Conservation (phyloP, 2,329 filamentous ascomycete genomes). For the Paecilomyces niveus region DNA sequence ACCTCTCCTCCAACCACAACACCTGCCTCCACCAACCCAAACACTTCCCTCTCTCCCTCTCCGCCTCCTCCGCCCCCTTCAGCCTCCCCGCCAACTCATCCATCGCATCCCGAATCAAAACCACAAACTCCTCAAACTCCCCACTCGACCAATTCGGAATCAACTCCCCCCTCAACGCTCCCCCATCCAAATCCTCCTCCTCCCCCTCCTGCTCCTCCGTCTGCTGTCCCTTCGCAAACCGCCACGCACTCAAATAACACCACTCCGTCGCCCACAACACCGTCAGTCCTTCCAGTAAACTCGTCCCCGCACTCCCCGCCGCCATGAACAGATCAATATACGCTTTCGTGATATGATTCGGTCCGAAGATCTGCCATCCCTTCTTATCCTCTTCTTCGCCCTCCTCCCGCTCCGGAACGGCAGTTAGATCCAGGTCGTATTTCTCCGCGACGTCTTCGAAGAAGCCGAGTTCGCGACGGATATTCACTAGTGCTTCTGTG, state of each 20-base stretch:
- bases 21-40: conserved; percentile 44
- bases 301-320: conserved; percentile 44
- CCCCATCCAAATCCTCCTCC: conserved; percentile 54
- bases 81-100: conserved; percentile 46
- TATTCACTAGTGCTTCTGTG: conserved; percentile 58
- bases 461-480: conserved; percentile 60
- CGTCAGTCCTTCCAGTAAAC: conserved; percentile 60
- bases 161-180: conserved; percentile 56
- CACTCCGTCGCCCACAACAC: conserved; percentile 73
- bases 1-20: conserved; percentile 50
- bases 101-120: conserved; percentile 47
- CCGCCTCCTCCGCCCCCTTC: conserved; percentile 24
- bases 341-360: conserved; percentile 44
- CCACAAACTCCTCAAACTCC: conserved; percentile 56
- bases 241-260: conserved; percentile 56
- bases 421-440: conserved; percentile 50
- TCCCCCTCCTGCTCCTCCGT: conserved; percentile 13
- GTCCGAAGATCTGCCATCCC: conserved; percentile 15
- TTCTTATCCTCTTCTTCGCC: conserved; percentile 3
- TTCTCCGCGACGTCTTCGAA: conserved; percentile 58
- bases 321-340: conserved; percentile 55
- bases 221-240: conserved; percentile 29
- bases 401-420: conserved; percentile 21
- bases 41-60: conserved; percentile 35
- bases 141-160: conserved; percentile 62